Evolutionary conservation across 257 asterid species (phyloP), one percentile per base, ranked within the genome.

Genomic region (Primulina tabacum): DNA sequence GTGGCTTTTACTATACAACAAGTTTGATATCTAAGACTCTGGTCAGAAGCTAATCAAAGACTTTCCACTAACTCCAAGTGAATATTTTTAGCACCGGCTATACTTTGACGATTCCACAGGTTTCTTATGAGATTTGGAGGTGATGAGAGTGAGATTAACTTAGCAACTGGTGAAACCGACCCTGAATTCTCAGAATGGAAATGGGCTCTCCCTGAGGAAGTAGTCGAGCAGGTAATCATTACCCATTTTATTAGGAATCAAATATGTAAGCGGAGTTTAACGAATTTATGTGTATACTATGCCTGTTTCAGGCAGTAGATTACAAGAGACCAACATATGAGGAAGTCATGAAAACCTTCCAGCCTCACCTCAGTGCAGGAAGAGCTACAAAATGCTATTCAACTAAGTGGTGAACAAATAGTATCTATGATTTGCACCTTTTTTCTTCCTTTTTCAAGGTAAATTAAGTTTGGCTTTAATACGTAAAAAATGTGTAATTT

Each of bases 151-250:
- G 97, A 93, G 76, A 86, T 90, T 77, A 93, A 93, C 77, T 73
- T 90, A 63, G 87, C 86, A 62, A 88, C 30, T 52, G 96, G 94
- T 7, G 98, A 84, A 77, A 79, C 90, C 21, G 97, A 93, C 29
- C 82, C 90, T 43, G 98, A 90, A 78, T 93, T 93, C 86, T 79
- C 97, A 35, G 97, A 93, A 61, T 93, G 98, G 98, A 93, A 93
- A 81, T 93, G 98, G 98, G 89, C 96, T 29, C 76, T 78, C 47
- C 97, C 97, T 52, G 88, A 87, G 82, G 96, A 90, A 72, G 97
- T 89, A 69, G 76, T 90, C 50, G 98, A 90, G 66, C 97, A 92
- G 96, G 98, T 90, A 79, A 28, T 33, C 1, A 20, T 58, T 66
- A 33, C 58, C 47, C 11, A 57, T 32, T 30, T 53, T 32, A 4